Percentiles rank a stretch among this genome's conserved stretches.
Evolutionary conservation across 2,329 filamentous ascomycete species (phyloP).

Genomic region (Colletotrichum salicis): DNA sequence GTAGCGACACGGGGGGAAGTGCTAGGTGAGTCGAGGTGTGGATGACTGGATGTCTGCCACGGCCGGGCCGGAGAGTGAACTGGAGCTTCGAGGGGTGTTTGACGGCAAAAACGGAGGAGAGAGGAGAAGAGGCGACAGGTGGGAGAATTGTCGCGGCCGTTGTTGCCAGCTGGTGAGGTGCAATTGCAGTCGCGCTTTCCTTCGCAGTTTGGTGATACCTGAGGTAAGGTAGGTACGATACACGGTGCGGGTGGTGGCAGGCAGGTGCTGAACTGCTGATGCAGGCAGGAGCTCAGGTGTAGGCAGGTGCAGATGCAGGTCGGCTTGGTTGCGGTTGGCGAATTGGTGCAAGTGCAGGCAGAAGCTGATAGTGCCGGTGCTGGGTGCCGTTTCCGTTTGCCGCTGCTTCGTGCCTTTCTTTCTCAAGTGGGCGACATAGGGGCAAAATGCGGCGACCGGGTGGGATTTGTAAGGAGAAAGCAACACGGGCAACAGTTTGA

Average conservation of each 20-base stretch:
- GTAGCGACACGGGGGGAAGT: background rate
- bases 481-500: constrained; percentile 10
- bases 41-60: background rate
- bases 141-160: background rate
- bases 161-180: constrained; percentile 20
- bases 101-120: background rate
- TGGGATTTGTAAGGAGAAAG: constrained; percentile 31
- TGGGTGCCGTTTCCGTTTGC: background rate
- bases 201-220: background rate
- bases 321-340: background rate
- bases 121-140: background rate
- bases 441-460: constrained; percentile 31
- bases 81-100: background rate
- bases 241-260: background rate
- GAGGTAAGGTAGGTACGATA: background rate
- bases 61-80: background rate
- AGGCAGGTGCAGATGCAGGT: background rate
- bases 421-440: constrained; percentile 14
- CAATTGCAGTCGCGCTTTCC: background rate
- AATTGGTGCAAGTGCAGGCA: background rate
- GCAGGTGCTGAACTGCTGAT: background rate
- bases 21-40: background rate
- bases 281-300: background rate
- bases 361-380: background rate
- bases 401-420: background rate